These are phyloP conservation scores for Friedmanniomyces endolithicus DNA, from an alignment of 495 filamentous ascomycete genomes.

Conservation along the genomic window DNA sequence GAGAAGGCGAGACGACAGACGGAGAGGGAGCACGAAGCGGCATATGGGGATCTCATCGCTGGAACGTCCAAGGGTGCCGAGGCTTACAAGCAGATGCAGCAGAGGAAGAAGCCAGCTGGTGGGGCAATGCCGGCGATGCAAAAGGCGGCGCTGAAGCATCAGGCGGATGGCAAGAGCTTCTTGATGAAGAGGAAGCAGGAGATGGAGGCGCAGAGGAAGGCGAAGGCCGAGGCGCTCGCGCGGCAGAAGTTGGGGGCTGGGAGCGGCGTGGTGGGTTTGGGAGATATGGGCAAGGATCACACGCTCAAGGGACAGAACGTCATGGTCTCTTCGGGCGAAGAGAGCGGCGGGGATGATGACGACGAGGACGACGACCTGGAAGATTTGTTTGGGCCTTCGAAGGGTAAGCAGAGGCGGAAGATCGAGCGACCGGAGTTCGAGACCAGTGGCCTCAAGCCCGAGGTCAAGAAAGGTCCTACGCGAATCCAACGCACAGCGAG, in stretches of 20 bases:
- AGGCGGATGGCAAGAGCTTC: conserved; percentile 24
- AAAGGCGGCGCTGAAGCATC: conserved; percentile 29
- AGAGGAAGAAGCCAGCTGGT: conserved; percentile 3
- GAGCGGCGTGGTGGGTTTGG: conserved; percentile 62
- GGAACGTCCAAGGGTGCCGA: conserved; percentile 7
- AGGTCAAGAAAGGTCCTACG: conserved; percentile 46
- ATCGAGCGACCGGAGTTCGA: conserved; percentile 38
- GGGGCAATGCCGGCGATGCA: conserved; percentile 1
- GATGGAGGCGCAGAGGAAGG: conserved; percentile 30
- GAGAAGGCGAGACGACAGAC: conserved; percentile 21
- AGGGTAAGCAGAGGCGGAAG: conserved; percentile 15
- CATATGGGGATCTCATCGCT: conserved; percentile 4
- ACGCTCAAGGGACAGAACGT: conserved; percentile 59
- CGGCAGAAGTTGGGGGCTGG: conserved; percentile 65
- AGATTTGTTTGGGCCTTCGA: conserved; percentile 18
- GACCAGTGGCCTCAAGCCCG: conserved; percentile 8
- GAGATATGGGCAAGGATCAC: conserved; percentile 71
- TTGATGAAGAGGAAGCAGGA: conserved; percentile 39
- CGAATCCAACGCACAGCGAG: conserved; percentile 66
- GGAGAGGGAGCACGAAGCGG: conserved; percentile 21
- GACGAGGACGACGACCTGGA: conserved; percentile 39
- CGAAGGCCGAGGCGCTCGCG: conserved; percentile 62
- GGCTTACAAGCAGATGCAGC: conserved; percentile 2
- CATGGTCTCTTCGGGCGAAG: conserved; percentile 65
- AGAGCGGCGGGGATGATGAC: conserved; percentile 60